Conservation (phyloP, 192 early-diverging fungal species). For the Cladochytrium replicatum region DNA sequence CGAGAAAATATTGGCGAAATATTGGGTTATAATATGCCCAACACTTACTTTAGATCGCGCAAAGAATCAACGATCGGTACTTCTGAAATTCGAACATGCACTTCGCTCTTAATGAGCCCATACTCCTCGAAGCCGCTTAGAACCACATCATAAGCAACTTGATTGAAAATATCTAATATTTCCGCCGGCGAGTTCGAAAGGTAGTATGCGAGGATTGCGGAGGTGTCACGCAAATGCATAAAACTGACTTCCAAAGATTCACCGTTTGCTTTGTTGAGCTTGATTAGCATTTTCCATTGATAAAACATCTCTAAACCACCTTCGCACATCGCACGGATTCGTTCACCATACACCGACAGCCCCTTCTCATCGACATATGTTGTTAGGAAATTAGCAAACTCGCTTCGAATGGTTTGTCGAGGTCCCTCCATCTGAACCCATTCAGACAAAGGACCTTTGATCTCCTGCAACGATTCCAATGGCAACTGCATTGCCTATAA, state of each 20-base stretch:
- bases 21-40: background rate
- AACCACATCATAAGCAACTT: slow-evolving; percentile 85
- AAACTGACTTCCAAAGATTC: slow-evolving; percentile 85
- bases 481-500: background rate
- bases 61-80: slow-evolving; percentile 75
- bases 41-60: slow-evolving; percentile 60
- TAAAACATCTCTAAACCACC: slow-evolving; percentile 10
- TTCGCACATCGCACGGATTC: slow-evolving; percentile 80
- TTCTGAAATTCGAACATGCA: slow-evolving; percentile 88
- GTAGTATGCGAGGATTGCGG: slow-evolving; percentile 80
- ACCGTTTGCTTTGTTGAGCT: slow-evolving; percentile 43
- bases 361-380: slow-evolving; percentile 78
- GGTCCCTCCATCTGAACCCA: slow-evolving; percentile 81
- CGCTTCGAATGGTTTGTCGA: slow-evolving; percentile 68
- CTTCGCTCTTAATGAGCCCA: slow-evolving; percentile 79
- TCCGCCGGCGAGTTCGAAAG: slow-evolving; percentile 80
- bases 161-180: slow-evolving; percentile 84
- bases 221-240: slow-evolving; percentile 65
- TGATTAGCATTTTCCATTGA: background rate
- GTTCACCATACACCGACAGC: slow-evolving; percentile 86
- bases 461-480: slow-evolving; percentile 65
- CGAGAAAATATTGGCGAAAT: slow-evolving; percentile 7
- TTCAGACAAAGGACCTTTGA: slow-evolving; percentile 73
- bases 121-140: slow-evolving; percentile 83
- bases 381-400: slow-evolving; percentile 82